phyloP scores from a whole-genome alignment of 176 grass and related monocot species.

The Triticum timopheevii region DNA sequence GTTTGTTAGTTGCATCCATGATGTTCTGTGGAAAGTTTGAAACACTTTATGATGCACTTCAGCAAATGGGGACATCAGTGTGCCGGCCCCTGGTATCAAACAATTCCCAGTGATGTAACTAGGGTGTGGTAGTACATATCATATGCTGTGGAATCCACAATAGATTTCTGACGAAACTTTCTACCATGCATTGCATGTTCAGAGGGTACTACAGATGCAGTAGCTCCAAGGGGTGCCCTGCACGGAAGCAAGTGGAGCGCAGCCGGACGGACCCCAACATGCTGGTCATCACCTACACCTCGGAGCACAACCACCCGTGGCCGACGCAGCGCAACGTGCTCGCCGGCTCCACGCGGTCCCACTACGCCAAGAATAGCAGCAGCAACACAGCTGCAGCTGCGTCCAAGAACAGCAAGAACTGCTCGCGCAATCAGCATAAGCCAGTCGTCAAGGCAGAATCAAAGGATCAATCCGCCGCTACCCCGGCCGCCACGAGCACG shows the following conservation, averaged over 20 bases:
- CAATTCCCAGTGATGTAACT: neutral
- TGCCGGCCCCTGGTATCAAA: neutral
- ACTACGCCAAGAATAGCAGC: constrained; percentile 61
- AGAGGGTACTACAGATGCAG: constrained; percentile 99
- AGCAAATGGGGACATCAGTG: neutral
- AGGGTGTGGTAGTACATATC: neutral
- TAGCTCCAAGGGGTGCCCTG: constrained; percentile 95
- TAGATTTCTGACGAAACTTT: neutral
- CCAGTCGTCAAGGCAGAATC: neutral
- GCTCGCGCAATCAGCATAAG: constrained; percentile 10
- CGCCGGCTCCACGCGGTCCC: constrained; percentile 76
- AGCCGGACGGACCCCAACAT: constrained; percentile 88
- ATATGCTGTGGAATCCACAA: neutral
- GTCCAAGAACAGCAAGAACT: constrained; percentile 52
- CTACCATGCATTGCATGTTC: constrained; percentile 2
- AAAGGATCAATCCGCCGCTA: neutral
- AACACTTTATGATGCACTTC: neutral
- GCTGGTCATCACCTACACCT: constrained; percentile 98
- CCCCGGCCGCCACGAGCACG: neutral
- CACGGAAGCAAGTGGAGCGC: constrained; percentile 97
- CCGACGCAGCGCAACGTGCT: constrained; percentile 95
- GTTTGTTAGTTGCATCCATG: neutral
- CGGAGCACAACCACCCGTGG: constrained; percentile 99
- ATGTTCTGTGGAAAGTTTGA: neutral
- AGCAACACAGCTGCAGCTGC: constrained; percentile 35